Evolutionary conservation across 441 rosid species (phyloP), one percentile per base, ranked within the genome.

Genomic region (Gossypium schwendimanii): DNA sequence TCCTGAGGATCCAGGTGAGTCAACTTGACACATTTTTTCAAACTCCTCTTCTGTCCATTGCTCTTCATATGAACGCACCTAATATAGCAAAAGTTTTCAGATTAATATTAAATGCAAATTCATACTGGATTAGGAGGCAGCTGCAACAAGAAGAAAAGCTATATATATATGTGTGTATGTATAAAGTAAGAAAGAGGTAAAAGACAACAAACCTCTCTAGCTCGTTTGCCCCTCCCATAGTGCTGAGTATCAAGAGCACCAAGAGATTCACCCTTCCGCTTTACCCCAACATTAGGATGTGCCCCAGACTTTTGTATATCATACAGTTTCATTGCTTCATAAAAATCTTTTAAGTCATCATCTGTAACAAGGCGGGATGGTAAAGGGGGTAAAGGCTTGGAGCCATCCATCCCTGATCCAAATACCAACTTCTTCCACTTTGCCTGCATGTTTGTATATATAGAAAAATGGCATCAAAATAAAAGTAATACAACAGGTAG

Each of bases 21-120:
- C 98, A 73, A 36, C 91, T 82, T 93, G 91, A 78, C 98, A 93
- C 84, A 93, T 36, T 83, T 87, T 93, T 72, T 93, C 98, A 83
- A 93, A 93, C 81, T 93, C 98, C 82, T 91, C 98, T 73, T 93
- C 98, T 24, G 98, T 89, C 96, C 88, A 83, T 82, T 91, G 95
- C 79, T 93, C 98, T 85, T 91, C 98, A 50, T 93, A 93, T 17
- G 98, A 91, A 26, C 97, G 94, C 75, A 93, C 97, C 98, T 93
- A 58, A 47, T 21, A 47, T 71, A 67, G 58, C 15, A 69, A 47
- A 71, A 58, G 70, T 31, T 71, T 41, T 45, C 71, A 65, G 54
- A 15, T 62, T 36, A 50, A 39, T 23, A 33, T 0, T 41, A 17
- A 54, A 61, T 12, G 3, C 18, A 68, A n/a, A 39, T 69, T 39